phyloP scores from a whole-genome alignment of 768 basidiomycete genomes.

The Mycena albidolilacea region DNA sequence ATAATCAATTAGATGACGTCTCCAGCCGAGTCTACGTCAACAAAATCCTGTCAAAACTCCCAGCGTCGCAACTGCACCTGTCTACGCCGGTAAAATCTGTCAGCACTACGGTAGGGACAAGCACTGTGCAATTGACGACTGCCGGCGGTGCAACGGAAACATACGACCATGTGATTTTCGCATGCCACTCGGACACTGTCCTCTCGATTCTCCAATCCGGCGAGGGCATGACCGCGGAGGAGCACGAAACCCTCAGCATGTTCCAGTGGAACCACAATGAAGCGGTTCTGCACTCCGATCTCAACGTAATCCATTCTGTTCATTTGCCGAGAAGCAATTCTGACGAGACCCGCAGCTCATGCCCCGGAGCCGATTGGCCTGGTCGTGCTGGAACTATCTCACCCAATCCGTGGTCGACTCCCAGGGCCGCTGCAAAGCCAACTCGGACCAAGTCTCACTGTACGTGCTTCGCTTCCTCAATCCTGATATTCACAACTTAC shows the following conservation, averaged over 20 bases:
- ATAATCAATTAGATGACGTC: neutral
- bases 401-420: slow-evolving; percentile 60
- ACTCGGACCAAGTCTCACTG: slow-evolving; percentile 75
- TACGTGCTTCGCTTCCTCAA: slow-evolving; percentile 50
- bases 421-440: slow-evolving; percentile 56
- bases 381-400: slow-evolving; percentile 89
- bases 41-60: slow-evolving; percentile 69
- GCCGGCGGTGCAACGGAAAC: slow-evolving; percentile 56
- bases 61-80: slow-evolving; percentile 68
- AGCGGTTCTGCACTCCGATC: slow-evolving; percentile 77
- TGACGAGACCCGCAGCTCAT: slow-evolving; percentile 64
- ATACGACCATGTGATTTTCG: slow-evolving; percentile 83
- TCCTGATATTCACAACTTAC: slow-evolving; percentile 17
- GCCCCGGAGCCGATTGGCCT: slow-evolving; percentile 72
- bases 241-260: slow-evolving; percentile 67
- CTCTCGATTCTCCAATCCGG: slow-evolving; percentile 67
- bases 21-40: slow-evolving; percentile 77
- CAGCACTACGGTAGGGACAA: slow-evolving; percentile 43
- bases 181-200: slow-evolving; percentile 79
- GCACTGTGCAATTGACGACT: slow-evolving; percentile 62
- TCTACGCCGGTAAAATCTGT: slow-evolving; percentile 69
- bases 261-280: slow-evolving; percentile 81
- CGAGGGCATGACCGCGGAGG: slow-evolving; percentile 63
- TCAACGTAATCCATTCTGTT: slow-evolving; percentile 57
- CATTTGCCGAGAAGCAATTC: neutral